Evolutionary conservation across 1,284 basidiomycete genomes (phyloP).

Genomic region (Rhizopogon hawkerae): DNA sequence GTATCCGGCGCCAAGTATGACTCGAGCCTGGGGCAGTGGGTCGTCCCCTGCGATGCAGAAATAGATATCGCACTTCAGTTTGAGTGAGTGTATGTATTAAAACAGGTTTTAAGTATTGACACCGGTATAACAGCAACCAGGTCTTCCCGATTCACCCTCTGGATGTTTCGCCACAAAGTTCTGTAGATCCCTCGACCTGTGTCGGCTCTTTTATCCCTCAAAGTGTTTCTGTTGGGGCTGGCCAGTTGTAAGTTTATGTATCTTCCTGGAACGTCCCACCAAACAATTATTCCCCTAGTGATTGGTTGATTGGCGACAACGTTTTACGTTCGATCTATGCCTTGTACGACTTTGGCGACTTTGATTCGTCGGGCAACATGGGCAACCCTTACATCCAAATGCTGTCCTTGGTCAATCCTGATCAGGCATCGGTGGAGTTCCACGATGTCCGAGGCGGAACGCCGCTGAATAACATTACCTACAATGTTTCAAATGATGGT

Average conservation of each 20-base stretch:
- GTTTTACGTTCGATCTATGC: slow-evolving; percentile 77
- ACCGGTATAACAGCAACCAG: slow-evolving; percentile 37
- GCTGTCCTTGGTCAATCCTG: slow-evolving; percentile 57
- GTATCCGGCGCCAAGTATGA: slow-evolving; percentile 53
- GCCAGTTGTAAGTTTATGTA: slow-evolving; percentile 50
- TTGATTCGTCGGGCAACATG: slow-evolving; percentile 50
- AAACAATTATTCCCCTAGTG: slow-evolving; percentile 34
- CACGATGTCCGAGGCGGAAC: slow-evolving; percentile 54
- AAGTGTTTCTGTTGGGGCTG: slow-evolving; percentile 41
- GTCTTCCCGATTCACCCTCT: slow-evolving; percentile 70
- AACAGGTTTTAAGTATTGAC: not conserved
- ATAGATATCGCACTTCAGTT: slow-evolving; percentile 71
- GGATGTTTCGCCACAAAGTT: slow-evolving; percentile 48
- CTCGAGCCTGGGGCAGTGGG: slow-evolving; percentile 47
- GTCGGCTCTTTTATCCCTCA: slow-evolving; percentile 68
- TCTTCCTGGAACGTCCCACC: not conserved
- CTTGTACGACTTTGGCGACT: slow-evolving; percentile 82
- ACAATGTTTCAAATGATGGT: slow-evolving; percentile 42
- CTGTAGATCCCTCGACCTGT: slow-evolving; percentile 42
- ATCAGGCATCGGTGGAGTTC: slow-evolving; percentile 62
- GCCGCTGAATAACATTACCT: slow-evolving; percentile 58
- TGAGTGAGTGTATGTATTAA: slow-evolving; percentile 37
- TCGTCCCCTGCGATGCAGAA: slow-evolving; percentile 61
- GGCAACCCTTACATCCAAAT: slow-evolving; percentile 70
- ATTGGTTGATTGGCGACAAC: slow-evolving; percentile 77